Conservation (phyloP, 148 eudicot genomes). For the Fagopyrum esculentum region DNA sequence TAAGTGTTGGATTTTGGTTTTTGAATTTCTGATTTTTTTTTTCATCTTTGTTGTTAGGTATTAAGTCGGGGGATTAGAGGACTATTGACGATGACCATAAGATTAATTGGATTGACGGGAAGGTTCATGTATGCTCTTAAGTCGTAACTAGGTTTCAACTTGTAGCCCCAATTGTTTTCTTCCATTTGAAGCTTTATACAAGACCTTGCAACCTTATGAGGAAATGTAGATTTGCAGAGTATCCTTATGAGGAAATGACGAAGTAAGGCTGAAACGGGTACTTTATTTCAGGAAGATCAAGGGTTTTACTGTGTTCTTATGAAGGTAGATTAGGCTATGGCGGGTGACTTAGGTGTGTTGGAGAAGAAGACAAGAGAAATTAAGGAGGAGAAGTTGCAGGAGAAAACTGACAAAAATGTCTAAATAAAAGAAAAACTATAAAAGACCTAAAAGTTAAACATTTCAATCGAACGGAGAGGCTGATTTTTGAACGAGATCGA, state of each 20-base stretch:
- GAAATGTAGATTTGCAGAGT: constrained; percentile 25
- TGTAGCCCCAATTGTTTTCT: too few species aligned
- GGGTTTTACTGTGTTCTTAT: constrained; percentile 12
- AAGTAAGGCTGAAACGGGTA: not conserved
- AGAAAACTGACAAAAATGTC: too few species aligned
- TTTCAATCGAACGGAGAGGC: too few species aligned
- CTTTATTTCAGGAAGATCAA: constrained; percentile 11
- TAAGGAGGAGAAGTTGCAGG: constrained; percentile 42
- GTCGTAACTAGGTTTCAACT: too few species aligned
- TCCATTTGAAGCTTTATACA: too few species aligned
- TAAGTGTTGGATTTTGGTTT: not conserved
- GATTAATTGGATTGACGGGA: constrained; percentile 78
- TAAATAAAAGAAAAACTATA: too few species aligned
- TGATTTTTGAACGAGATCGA: too few species aligned
- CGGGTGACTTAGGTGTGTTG: constrained; percentile 2
- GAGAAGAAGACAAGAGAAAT: constrained; percentile 16
- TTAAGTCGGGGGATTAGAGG: constrained; percentile 66
- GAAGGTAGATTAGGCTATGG: not conserved
- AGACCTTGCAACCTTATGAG: constrained; percentile 18
- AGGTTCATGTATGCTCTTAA: constrained; percentile 28
- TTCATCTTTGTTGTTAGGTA: constrained; percentile 41
- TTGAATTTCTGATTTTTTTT: not conserved
- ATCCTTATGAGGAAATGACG: constrained; percentile 20
- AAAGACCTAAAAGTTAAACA: too few species aligned
- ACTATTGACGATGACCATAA: constrained; percentile 91